Evolutionary conservation across 371 early-diverging fungal species (phyloP).

Genomic region (Mortierella sp.): DNA sequence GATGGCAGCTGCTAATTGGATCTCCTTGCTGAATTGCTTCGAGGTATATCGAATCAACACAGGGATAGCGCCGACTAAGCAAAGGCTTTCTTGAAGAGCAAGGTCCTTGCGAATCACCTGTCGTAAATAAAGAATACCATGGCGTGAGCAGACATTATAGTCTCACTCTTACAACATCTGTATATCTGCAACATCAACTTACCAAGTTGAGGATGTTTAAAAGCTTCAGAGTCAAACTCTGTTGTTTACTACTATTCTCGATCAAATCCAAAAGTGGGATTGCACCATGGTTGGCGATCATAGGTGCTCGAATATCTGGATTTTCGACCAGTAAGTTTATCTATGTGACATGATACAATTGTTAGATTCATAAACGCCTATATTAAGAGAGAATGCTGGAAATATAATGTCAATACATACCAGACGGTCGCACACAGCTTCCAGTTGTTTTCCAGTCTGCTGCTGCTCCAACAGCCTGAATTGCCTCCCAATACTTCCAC

Average conservation of each 20-base stretch:
- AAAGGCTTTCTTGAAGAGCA: conserved; percentile 62
- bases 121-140: not conserved
- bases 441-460: conserved; percentile 42
- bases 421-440: conserved; percentile 55
- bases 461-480: conserved; percentile 54
- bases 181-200: not conserved
- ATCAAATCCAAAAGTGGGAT: conserved; percentile 66
- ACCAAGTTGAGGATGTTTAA: conserved; percentile 63
- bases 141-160: not conserved
- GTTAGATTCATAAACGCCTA: no score
- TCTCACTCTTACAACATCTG: no score
- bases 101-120: conserved; percentile 58
- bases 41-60: conserved; percentile 61
- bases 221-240: conserved; percentile 46
- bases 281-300: conserved; percentile 66
- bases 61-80: conserved; percentile 68
- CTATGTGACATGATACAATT: conserved; percentile 31
- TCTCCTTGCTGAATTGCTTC: conserved; percentile 44
- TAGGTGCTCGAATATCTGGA: conserved; percentile 59
- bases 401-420: conserved; percentile 25
- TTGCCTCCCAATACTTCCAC: conserved; percentile 49
- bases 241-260: conserved; percentile 54
- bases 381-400: no score
- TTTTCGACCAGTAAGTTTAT: conserved; percentile 56
- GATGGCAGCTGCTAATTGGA: conserved; percentile 60